phyloP scores from a whole-genome alignment of 1,284 basidiomycete species.

The Amylostereum chailletii region DNA sequence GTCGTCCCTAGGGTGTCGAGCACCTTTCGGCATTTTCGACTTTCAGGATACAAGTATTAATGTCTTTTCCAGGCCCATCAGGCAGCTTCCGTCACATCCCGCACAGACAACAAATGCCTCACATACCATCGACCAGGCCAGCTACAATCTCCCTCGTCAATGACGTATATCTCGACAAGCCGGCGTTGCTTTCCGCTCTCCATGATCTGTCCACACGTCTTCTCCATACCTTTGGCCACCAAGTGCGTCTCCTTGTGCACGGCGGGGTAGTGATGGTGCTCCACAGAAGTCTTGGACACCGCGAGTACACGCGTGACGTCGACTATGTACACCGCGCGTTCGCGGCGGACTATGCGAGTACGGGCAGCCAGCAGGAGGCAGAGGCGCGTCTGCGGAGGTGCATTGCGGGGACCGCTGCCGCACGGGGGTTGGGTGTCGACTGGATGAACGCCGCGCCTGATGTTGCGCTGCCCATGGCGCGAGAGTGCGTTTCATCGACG shows the following conservation, averaged over 20 bases:
- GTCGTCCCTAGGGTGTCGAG: too few species aligned
- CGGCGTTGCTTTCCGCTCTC: conserved; percentile 34
- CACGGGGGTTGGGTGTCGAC: conserved; percentile 46
- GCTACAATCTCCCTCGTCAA: conserved; percentile 16
- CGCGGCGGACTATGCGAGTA: conserved; percentile 35
- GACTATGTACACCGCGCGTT: conserved; percentile 41
- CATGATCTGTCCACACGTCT: conserved; percentile 40
- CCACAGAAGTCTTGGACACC: conserved; percentile 33
- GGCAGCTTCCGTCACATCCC: too few species aligned
- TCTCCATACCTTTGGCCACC: conserved; percentile 30
- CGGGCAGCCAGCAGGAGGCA: conserved; percentile 39
- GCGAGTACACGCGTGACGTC: conserved; percentile 45
- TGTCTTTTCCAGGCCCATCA: too few species aligned
- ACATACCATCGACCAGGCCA: too few species aligned
- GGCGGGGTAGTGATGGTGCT: conserved; percentile 65
- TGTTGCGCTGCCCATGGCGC: conserved; percentile 51
- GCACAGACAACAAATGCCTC: too few species aligned
- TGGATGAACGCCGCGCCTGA: conserved; percentile 72
- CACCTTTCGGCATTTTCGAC: too few species aligned
- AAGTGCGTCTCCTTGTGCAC: conserved; percentile 52
- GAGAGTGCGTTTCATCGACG: conserved; percentile 36
- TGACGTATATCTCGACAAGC: conserved; percentile 24
- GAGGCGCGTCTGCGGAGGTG: conserved; percentile 40
- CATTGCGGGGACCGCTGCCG: conserved; percentile 41
- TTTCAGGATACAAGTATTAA: too few species aligned